phyloP scores from a whole-genome alignment of 768 basidiomycete species.

The Vararia minispora region DNA sequence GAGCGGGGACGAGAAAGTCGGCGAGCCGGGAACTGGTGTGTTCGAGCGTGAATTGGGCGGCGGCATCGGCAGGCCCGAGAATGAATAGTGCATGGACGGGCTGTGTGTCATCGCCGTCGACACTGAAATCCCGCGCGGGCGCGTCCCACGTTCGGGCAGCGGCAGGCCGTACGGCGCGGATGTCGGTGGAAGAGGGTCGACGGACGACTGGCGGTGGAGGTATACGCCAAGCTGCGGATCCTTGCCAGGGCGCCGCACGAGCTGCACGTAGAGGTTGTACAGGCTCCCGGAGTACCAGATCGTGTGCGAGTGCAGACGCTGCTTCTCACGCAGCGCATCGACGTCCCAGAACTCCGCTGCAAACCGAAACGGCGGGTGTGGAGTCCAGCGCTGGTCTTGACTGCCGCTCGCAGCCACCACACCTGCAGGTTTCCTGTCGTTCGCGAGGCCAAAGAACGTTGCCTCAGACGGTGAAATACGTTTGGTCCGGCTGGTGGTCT shows the following conservation, averaged over 20 bases:
- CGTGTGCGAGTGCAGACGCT: slow-evolving; percentile 71
- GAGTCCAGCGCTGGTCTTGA: slow-evolving; percentile 47
- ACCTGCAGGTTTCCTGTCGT: slow-evolving; percentile 29
- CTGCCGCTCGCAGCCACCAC: slow-evolving; percentile 32
- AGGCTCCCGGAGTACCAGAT: slow-evolving; percentile 85
- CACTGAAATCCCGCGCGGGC: slow-evolving; percentile 4
- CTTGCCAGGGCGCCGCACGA: slow-evolving; percentile 63
- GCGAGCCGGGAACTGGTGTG: slow-evolving; percentile 11
- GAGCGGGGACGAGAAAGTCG: slow-evolving; percentile 11
- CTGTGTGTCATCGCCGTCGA: background rate
- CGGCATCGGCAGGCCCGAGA: slow-evolving; percentile 9
- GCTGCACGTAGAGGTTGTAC: slow-evolving; percentile 84
- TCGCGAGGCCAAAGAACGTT: slow-evolving; percentile 54
- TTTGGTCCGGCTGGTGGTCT: slow-evolving; percentile 16
- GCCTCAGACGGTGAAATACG: slow-evolving; percentile 29
- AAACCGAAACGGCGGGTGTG: slow-evolving; percentile 75
- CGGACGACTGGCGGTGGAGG: slow-evolving; percentile 72
- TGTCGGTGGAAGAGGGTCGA: slow-evolving; percentile 69
- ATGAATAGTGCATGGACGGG: slow-evolving; percentile 8
- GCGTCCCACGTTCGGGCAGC: slow-evolving; percentile 1
- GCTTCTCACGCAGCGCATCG: slow-evolving; percentile 73
- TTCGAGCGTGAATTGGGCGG: slow-evolving; percentile 4
- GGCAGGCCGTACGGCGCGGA: slow-evolving; percentile 34
- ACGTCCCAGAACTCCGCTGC: slow-evolving; percentile 88
- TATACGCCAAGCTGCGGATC: slow-evolving; percentile 76